Evolutionary conservation across 805 yeast species (phyloP).

Genomic region (Dipodascus geniculatus): DNA sequence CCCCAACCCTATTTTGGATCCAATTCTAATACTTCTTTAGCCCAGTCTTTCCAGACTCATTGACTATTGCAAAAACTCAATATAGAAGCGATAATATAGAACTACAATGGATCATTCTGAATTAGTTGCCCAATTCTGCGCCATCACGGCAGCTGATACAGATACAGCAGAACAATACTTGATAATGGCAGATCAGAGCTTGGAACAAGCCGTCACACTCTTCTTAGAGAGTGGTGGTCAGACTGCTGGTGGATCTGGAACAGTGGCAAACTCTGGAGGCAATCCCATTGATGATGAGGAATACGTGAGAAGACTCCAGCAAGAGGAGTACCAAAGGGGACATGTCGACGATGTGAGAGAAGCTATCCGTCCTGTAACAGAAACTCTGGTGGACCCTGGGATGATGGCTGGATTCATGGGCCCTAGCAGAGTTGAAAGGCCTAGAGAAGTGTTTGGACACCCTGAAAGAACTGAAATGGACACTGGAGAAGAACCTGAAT

Average conservation of each 20-base stretch:
- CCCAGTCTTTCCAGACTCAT: background rate
- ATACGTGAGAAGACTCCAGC: constrained; percentile 50
- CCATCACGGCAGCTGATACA: constrained; percentile 68
- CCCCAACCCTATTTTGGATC: background rate
- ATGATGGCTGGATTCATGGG: background rate
- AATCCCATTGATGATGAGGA: constrained; percentile 33
- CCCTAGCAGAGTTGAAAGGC: constrained; percentile 4
- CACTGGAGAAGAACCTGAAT: constrained; percentile 30
- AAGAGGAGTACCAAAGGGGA: constrained; percentile 42
- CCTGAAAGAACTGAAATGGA: constrained; percentile 15
- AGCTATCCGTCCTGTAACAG: constrained; percentile 68
- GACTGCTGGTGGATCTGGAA: constrained; percentile 15
- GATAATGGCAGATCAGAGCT: constrained; percentile 62
- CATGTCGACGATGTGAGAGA: constrained; percentile 47
- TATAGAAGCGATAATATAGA: no score
- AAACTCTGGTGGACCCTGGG: constrained; percentile 50
- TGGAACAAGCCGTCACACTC: constrained; percentile 76
- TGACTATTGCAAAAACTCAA: background rate
- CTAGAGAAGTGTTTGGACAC: constrained; percentile 5
- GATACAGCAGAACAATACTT: constrained; percentile 63
- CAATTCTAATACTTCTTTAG: no score
- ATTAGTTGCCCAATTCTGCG: constrained; percentile 57
- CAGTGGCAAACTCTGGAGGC: constrained; percentile 11
- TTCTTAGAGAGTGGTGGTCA: constrained; percentile 52
- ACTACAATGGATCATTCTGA: constrained; percentile 20